Evolutionary conservation across 2,329 filamentous ascomycete genomes (phyloP), one percentile per base, ranked within the genome.

Genomic region (Alternaria ventricosa): DNA sequence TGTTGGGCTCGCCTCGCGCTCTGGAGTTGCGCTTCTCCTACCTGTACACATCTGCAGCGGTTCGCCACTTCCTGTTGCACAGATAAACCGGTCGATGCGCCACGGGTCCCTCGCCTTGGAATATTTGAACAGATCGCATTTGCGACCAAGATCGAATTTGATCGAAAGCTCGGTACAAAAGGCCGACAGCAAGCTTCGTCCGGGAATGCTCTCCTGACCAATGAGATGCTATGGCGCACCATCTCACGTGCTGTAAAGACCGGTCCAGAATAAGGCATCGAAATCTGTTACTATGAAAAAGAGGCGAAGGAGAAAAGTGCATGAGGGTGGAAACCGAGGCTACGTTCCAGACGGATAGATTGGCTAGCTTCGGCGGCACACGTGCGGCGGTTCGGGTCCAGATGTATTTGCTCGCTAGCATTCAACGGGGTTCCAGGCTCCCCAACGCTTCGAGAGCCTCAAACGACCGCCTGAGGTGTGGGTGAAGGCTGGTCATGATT

Each of bases 131-230:
- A 50, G 57, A 41, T 49, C 41, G 65, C 53, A 65, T 51, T 57
- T 15, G 44, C 27, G 33, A 58, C 60, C 45, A 41, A 50, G 49
- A 65, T 59, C 33, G 56, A 54, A 46, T 55, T 33, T 54, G 45
- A 65, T 59, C 43, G 56, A 54, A 30, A 33, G 22, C 55, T 65
- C 62, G 62, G 62, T 50, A 25, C 54, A 62, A 58, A 58, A 12
- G 43, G 55, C 62, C 62, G 62, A 62, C 51, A 46, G 62, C 36
- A 59, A 57, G 44, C 62, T 55, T 60, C 36, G 12, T 41, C 50
- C 62, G 62, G 62, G 43, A 41, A 62, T 36, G 28, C n/a, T 25
- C 54, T 51, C 62, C 62, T 53, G 51, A 51, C 62, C 62, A 65
- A 65, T 65, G 44, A 58, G 55, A 57, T 11, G 44, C n/a, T 45